A percentile compares a stretch with the other conserved stretches of the same genome.
These are phyloP conservation scores for Irpex sp. DNA, from an alignment of 1,284 basidiomycete genomes.

Conservation along the genomic window DNA sequence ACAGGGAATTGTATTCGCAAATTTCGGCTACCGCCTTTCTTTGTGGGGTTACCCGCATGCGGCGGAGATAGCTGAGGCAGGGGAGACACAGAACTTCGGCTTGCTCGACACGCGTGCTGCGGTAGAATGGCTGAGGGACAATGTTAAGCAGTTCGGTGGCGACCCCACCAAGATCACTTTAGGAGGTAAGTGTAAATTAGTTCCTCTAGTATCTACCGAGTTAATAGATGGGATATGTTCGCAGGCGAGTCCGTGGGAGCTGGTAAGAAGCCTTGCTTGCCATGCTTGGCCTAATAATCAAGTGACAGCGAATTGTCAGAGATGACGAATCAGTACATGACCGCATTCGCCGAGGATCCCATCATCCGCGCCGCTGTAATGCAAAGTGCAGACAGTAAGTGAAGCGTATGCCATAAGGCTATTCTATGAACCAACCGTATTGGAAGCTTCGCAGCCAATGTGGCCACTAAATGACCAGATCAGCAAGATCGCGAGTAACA, in stretches of 20 bases:
- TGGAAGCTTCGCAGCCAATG: slow-evolving; percentile 35
- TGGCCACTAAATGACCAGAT: slow-evolving; percentile 38
- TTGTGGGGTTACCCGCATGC: slow-evolving; percentile 40
- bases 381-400: slow-evolving; percentile 40
- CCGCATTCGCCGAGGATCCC: slow-evolving; percentile 34
- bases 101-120: slow-evolving; percentile 40
- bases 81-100: slow-evolving; percentile 40
- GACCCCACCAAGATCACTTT: slow-evolving; percentile 40
- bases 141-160: slow-evolving; percentile 38
- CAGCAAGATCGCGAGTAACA: slow-evolving; percentile 30
- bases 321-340: slow-evolving; percentile 42
- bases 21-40: slow-evolving; percentile 41
- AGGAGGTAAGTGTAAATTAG: slow-evolving; percentile 32
- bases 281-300: too few relatives aligned
- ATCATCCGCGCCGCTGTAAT: slow-evolving; percentile 38
- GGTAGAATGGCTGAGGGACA: slow-evolving; percentile 39
- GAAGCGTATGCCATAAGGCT: neutral
- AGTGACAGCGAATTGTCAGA: too few relatives aligned
- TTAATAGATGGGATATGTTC: too few relatives aligned
- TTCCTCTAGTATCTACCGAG: too few relatives aligned
- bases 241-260: slow-evolving; percentile 41
- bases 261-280: slow-evolving; percentile 20
- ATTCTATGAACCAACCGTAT: neutral
- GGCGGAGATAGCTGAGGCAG: slow-evolving; percentile 32
- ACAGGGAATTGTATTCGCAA: slow-evolving; percentile 41